A percentile compares a stretch with the other conserved stretches of the same genome.
phyloP scores from a whole-genome alignment of 2,329 filamentous ascomycete genomes.

The Fusarium paranaense region DNA sequence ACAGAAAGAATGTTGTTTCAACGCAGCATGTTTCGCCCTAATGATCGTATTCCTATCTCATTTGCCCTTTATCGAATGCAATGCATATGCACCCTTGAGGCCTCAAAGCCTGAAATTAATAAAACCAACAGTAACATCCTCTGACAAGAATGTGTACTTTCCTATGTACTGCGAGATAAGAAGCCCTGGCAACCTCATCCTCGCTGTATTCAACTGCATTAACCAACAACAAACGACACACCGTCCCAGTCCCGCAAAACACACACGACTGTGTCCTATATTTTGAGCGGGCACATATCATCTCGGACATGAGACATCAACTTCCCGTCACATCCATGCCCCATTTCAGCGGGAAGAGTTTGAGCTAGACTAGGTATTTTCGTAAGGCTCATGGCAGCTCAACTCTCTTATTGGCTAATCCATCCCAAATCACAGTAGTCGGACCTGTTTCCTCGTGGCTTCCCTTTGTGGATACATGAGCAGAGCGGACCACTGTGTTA shows the following conservation, averaged over 20 bases:
- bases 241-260: rapidly evolving
- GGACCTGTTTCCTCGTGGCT: neutral
- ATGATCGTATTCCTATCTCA: too few species aligned
- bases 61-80: too few species aligned
- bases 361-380: neutral
- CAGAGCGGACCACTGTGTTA: neutral
- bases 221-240: neutral
- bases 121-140: too few species aligned
- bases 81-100: too few species aligned
- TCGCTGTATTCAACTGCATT: neutral
- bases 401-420: too few species aligned
- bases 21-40: too few species aligned
- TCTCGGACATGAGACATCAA: neutral
- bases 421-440: neutral
- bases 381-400: too few species aligned
- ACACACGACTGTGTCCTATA: too few species aligned
- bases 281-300: neutral
- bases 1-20: too few species aligned
- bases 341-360: neutral
- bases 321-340: neutral
- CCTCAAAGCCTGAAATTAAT: too few species aligned
- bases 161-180: neutral
- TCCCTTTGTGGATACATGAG: neutral
- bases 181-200: neutral
- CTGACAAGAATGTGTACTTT: too few species aligned